Conservation (phyloP, 257 asterid genomes). For the Galeopsis tetrahit region DNA sequence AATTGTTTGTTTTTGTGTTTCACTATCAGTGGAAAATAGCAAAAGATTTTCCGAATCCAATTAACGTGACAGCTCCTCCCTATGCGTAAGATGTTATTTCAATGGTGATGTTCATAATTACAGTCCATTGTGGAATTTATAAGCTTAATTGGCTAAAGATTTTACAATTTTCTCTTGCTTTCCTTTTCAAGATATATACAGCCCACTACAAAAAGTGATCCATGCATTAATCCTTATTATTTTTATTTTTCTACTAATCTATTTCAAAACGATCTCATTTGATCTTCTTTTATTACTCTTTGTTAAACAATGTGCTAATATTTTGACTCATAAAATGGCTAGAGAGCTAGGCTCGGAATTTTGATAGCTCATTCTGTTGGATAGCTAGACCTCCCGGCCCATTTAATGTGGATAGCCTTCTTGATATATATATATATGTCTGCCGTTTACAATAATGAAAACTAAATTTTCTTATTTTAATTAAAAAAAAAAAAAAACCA, state of each 20-base stretch:
- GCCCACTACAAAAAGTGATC: slow-evolving; percentile 22
- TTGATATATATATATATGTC: no score
- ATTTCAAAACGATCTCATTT: no score
- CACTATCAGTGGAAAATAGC: slow-evolving; percentile 36
- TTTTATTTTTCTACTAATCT: neutral
- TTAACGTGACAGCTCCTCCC: slow-evolving; percentile 34
- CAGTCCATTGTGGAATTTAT: neutral
- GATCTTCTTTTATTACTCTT: no score
- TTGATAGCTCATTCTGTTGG: no score
- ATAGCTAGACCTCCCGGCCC: no score
- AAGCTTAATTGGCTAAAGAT: slow-evolving; percentile 7
- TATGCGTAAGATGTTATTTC: neutral
- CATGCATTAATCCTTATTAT: slow-evolving; percentile 14
- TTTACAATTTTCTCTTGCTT: slow-evolving; percentile 26
- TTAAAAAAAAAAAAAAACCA: no score
- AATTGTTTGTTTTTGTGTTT: slow-evolving; percentile 27
- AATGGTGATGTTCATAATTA: neutral
- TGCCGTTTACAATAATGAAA: no score
- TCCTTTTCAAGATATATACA: slow-evolving; percentile 33
- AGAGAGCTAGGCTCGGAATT: no score
- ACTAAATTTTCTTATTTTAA: no score
- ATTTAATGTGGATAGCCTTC: no score
- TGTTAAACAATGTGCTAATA: no score
- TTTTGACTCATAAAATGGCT: no score
- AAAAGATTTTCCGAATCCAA: slow-evolving; percentile 38